Conservation (phyloP, 2,329 filamentous ascomycete genomes). For the Anthostomella pinea region DNA sequence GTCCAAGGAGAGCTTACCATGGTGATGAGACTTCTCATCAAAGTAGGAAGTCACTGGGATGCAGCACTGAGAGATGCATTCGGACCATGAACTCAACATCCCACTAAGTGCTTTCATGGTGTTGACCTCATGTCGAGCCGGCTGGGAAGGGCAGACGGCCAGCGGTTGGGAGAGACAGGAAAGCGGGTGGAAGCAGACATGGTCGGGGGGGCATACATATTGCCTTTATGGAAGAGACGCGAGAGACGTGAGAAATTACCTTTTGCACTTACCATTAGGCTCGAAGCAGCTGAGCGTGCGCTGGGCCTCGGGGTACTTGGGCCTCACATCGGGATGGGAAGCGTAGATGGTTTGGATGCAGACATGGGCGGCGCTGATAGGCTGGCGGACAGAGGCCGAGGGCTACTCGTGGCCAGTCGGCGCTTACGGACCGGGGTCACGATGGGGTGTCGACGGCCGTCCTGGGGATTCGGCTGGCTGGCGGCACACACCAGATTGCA, state of each 20-base stretch:
- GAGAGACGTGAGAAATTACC: conserved; percentile 22
- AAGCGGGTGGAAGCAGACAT: conserved; percentile 17
- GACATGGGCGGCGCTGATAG: conserved; percentile 39
- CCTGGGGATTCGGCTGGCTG: conserved; percentile 42
- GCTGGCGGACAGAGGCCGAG: conserved; percentile 35
- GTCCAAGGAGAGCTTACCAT: conserved; percentile 35
- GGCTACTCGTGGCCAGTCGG: conserved; percentile 49
- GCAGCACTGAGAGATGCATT: conserved; percentile 46
- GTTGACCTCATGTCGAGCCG: conserved; percentile 29
- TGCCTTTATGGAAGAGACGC: conserved; percentile 28
- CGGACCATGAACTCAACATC: conserved; percentile 47
- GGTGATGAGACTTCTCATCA: conserved; percentile 38
- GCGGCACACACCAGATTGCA: conserved; percentile 41
- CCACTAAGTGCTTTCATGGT: conserved; percentile 42
- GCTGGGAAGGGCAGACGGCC: conserved; percentile 25
- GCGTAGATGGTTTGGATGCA: conserved; percentile 35
- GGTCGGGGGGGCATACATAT: conserved; percentile 24
- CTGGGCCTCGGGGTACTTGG: conserved; percentile 28
- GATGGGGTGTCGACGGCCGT: too few species aligned
- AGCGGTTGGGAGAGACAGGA: conserved; percentile 28
- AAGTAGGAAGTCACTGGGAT: conserved; percentile 37
- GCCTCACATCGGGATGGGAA: conserved; percentile 29
- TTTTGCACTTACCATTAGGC: conserved; percentile 29
- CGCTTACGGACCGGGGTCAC: conserved; percentile 44
- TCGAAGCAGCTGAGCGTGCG: conserved; percentile 30